phyloP scores from a whole-genome alignment of 2,329 filamentous ascomycete genomes.

The Neonectria sp. region DNA sequence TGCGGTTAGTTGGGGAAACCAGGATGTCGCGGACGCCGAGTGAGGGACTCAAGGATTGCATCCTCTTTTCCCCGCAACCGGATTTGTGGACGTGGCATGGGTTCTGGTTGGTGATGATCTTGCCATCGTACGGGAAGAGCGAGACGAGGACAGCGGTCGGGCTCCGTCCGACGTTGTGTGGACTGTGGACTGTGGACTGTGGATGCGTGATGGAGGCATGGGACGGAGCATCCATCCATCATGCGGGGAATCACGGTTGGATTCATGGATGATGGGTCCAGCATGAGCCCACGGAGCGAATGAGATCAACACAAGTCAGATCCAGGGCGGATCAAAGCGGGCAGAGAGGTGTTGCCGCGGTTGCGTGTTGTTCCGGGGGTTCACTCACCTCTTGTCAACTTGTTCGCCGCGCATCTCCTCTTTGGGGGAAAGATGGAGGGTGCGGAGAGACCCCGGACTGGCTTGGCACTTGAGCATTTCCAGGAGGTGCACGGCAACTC shows the following conservation, averaged over 20 bases:
- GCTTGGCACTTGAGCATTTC: slow-evolving; percentile 2
- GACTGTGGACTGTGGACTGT: not conserved
- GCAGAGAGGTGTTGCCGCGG: not conserved
- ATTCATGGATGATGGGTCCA: slow-evolving; percentile 7
- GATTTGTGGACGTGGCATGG: too few relatives aligned
- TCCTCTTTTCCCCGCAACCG: slow-evolving; percentile 28
- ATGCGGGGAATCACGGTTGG: slow-evolving; percentile 33
- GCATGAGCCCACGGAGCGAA: slow-evolving; percentile 25
- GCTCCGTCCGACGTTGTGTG: not conserved
- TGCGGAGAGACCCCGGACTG: slow-evolving; percentile 40
- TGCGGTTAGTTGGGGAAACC: slow-evolving; percentile 41
- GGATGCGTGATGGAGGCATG: not conserved
- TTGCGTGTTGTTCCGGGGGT: too few relatives aligned
- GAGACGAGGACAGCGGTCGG: not conserved
- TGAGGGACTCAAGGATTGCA: not conserved
- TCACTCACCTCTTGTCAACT: too few relatives aligned
- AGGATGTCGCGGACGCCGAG: slow-evolving; percentile 22
- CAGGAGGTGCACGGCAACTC: slow-evolving; percentile 35
- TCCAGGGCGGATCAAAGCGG: not conserved
- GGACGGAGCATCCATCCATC: slow-evolving; percentile 1
- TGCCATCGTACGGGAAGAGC: too few relatives aligned
- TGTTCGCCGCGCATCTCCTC: not conserved
- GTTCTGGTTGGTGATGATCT: too few relatives aligned
- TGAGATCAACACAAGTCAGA: slow-evolving; percentile 9
- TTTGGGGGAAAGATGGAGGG: slow-evolving; percentile 17